Evolutionary conservation across 306 rosid species (phyloP), one percentile per base, ranked within the genome.

Genomic region (Gastrolobium villosum): DNA sequence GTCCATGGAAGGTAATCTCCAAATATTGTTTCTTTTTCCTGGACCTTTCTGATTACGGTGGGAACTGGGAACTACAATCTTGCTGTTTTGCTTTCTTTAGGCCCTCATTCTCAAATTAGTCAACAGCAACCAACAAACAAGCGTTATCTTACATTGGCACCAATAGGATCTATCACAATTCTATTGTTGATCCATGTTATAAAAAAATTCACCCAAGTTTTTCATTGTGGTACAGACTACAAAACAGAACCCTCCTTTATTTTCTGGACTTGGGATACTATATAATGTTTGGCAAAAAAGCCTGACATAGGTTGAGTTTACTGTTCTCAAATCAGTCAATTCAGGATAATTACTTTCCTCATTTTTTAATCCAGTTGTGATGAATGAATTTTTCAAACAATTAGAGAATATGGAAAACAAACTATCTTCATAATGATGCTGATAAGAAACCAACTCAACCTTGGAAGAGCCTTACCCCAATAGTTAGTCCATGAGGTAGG

Each of bases 1-100:
- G 93, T 94, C 79, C 98, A 92, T 92, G 98, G 97, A 84, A 92
- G 98, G 97, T 90, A 78, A 72, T 83, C 78, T 74, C 67, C 53
- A 40, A 37, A 35, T 75, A 44, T 43, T 37, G 26, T 32, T 50
- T 65, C 60, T 75, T 56, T 76, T 69, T 60, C 45, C 60, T 30
- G 61, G 34, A 30, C 41, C 43, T 43, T 39, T 63, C n/a, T 9
- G 57, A 14, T 4, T 68, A 20, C 30, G 13, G 37, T 40, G 37
- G 79, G 72, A 56, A 64, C 64, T 40, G 37, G 79, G 72, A 56
- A 64, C 64, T 7, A 3, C 31, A 11, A 6, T 64, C 44, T 70
- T 10, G n/a, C 14, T 7, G 8, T 72, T 66, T 80, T 41, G 28
- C 40, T 59, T 77, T 82, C n/a, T 8, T 56, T 10, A 32, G 59